A percentile compares a stretch with the other conserved stretches of the same genome.
Evolutionary conservation across 108 stramenopile genomes (phyloP).

Genomic region (Conticribra guillardii): DNA sequence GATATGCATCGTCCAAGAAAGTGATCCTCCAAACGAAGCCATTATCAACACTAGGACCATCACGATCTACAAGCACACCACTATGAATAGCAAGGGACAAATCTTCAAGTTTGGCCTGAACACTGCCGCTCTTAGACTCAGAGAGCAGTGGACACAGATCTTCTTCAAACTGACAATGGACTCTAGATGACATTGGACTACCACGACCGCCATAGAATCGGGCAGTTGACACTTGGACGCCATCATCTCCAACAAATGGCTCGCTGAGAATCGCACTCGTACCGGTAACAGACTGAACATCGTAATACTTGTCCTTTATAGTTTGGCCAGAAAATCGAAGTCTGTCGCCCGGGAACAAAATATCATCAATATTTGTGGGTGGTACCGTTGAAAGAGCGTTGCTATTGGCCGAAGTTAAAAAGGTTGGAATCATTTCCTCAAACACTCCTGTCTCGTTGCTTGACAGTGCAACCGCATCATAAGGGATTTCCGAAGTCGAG

Average conservation of each 20-base stretch:
- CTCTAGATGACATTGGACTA: constrained; percentile 42
- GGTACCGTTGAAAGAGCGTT: constrained; percentile 39
- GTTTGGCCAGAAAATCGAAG: constrained; percentile 52
- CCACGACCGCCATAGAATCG: constrained; percentile 68
- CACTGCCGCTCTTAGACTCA: constrained; percentile 58
- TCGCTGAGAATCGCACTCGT: constrained; percentile 38
- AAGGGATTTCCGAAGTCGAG: constrained; percentile 70
- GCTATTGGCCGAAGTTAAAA: constrained; percentile 26
- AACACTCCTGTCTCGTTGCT: constrained; percentile 63
- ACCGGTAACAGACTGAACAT: constrained; percentile 43
- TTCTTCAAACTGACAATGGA: constrained; percentile 49
- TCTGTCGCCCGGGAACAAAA: constrained; percentile 59
- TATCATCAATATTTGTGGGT: constrained; percentile 35
- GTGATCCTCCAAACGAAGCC: constrained; percentile 82
- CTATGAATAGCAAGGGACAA: constrained; percentile 46
- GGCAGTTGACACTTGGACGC: constrained; percentile 39
- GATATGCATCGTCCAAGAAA: constrained; percentile 76
- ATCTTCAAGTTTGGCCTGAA: constrained; percentile 75
- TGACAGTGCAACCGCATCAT: constrained; percentile 74
- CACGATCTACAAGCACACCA: constrained; percentile 78
- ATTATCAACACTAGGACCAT: constrained; percentile 52
- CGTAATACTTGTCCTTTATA: constrained; percentile 45
- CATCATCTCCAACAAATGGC: constrained; percentile 33
- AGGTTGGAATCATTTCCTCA: constrained; percentile 31
- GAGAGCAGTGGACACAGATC: constrained; percentile 41